Evolutionary conservation across 1,284 basidiomycete species (phyloP), one percentile per base, ranked within the genome.

Genomic region (Marasmius fiardii): DNA sequence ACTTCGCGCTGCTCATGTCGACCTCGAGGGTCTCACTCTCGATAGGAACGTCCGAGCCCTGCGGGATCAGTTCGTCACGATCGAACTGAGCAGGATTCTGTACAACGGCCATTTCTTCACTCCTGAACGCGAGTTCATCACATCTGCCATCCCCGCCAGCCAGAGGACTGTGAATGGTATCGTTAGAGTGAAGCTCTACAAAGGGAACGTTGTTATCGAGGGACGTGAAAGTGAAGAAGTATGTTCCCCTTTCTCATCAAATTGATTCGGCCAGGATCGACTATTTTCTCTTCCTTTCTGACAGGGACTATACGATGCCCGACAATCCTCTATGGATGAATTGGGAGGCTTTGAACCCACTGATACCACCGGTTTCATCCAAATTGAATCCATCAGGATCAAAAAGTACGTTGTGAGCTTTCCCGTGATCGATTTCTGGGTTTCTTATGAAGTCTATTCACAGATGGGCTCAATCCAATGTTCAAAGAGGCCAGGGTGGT

Each of bases 91-190:
- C 69, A 82, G 90, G 64, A 96, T 98, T 67, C 79, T 99, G 55
- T 99, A 99, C 82, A 98, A 99, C 66, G 93, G 92, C 16, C 90
- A 92, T 72, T 96, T 93, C 85, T 98, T 98, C 83, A 95, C 93
- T 24, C 95, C 96, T 56, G 97, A 99, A 76, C 83, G 95, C 64
- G 96, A 98, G 75, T 98, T 98, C 70, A 77, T 98, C 68, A 91
- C 89, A 59, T 85, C 89, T 68, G 82, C 91, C 61, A 91, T 97
- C 68, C 92, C 93, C 8, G 86, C 92, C 34, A 95, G 92, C 71
- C 96, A 99, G 78, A 84, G 92, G 74, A 98, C 95, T 23, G 97
- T 98, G 64, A 99, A 98, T 68, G 96, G 97, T 53, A 69, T 89
- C 50, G 95, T 99, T 57, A 83, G 90, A 59, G 74, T 99, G 64